These are phyloP conservation scores for Pseudopyrenochaeta lycopersici DNA, from an alignment of 2,329 filamentous ascomycete genomes.

Conservation along the genomic window DNA sequence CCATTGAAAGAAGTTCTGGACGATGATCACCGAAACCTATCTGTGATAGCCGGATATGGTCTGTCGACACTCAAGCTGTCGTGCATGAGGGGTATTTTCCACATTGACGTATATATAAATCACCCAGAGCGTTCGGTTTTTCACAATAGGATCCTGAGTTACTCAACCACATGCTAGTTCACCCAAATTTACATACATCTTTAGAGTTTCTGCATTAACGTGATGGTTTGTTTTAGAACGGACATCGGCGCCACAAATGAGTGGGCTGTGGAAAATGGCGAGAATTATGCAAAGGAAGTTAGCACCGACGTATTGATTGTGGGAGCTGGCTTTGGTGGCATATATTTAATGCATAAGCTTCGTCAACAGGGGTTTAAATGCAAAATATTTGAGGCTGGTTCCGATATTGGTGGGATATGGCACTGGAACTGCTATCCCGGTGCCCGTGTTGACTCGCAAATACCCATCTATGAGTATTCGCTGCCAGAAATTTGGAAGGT, in stretches of 20 bases:
- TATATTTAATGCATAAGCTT: slow-evolving; percentile 54
- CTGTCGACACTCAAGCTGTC: slow-evolving; percentile 18
- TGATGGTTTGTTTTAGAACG: slow-evolving; percentile 43
- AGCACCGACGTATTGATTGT: slow-evolving; percentile 51
- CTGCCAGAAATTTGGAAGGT: slow-evolving; percentile 58
- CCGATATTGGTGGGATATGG: slow-evolving; percentile 55
- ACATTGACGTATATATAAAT: slow-evolving; percentile 28
- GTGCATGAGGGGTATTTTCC: slow-evolving; percentile 19
- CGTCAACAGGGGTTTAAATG: slow-evolving; percentile 51
- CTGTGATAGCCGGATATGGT: slow-evolving; percentile 4
- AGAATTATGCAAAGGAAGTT: slow-evolving; percentile 47
- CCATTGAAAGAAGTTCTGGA: slow-evolving; percentile 2
- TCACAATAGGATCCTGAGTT: background rate
- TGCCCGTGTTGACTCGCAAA: slow-evolving; percentile 57
- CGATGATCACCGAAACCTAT: background rate
- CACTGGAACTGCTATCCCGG: slow-evolving; percentile 57
- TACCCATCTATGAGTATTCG: slow-evolving; percentile 59
- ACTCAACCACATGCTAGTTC: background rate
- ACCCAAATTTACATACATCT: background rate
- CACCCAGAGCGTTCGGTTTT: background rate
- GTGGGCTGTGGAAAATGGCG: slow-evolving; percentile 26
- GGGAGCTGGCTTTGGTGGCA: slow-evolving; percentile 53
- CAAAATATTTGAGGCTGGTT: slow-evolving; percentile 53
- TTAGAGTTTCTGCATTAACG: background rate
- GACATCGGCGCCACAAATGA: slow-evolving; percentile 41